phyloP scores from a whole-genome alignment of 164 flowering plant species.

The Paratinospora sagittata region DNA sequence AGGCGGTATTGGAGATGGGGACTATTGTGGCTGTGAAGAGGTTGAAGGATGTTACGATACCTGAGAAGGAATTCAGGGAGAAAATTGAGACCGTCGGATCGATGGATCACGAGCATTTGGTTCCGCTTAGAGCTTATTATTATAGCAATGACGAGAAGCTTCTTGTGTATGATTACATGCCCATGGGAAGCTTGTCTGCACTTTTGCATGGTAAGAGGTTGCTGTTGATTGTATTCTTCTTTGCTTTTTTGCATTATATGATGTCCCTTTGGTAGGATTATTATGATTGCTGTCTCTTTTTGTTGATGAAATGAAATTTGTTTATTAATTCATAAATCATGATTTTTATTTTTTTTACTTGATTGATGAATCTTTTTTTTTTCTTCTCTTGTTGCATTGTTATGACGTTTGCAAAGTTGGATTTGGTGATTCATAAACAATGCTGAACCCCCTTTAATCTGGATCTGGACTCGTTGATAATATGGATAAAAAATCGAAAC shows the following conservation, averaged over 20 bases:
- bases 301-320: neutral
- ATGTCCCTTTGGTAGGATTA: neutral
- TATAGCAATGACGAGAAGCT: slow-evolving; percentile 74
- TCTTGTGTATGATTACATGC: slow-evolving; percentile 85
- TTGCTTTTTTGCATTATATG: neutral
- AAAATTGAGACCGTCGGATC: slow-evolving; percentile 67
- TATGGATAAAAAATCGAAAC: too few relatives aligned
- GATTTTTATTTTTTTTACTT: neutral
- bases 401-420: neutral
- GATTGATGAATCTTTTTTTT: neutral
- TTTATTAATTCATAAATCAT: neutral
- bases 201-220: slow-evolving; percentile 74
- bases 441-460: neutral
- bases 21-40: slow-evolving; percentile 78
- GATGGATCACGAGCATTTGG: slow-evolving; percentile 65
- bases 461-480: neutral
- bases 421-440: neutral
- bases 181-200: slow-evolving; percentile 95
- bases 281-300: neutral
- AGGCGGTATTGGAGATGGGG: slow-evolving; percentile 68
- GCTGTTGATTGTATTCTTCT: neutral
- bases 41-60: slow-evolving; percentile 59
- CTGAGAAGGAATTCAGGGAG: slow-evolving; percentile 72
- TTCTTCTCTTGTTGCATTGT: neutral
- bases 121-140: slow-evolving; percentile 76